Percentiles rank a stretch among this genome's conserved stretches.
These are phyloP conservation scores for Russula foetens DNA, from an alignment of 768 basidiomycete species.

Conservation along the genomic window DNA sequence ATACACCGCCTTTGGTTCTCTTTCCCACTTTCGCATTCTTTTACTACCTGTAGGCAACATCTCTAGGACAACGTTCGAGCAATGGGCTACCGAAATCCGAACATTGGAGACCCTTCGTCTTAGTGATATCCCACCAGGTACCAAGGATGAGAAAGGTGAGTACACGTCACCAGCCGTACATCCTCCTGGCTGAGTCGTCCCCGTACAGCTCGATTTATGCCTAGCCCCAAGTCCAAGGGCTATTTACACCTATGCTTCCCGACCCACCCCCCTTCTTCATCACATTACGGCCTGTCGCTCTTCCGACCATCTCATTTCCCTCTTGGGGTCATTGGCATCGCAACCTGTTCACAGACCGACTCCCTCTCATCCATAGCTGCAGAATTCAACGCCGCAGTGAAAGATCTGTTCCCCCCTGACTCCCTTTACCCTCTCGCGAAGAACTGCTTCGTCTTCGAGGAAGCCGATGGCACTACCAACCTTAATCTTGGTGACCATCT, in stretches of 20 bases:
- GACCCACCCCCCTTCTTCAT: slow-evolving; percentile 62
- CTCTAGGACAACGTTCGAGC: slow-evolving; percentile 56
- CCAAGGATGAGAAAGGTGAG: slow-evolving; percentile 69
- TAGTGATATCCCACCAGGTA: slow-evolving; percentile 75
- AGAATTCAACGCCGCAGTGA: slow-evolving; percentile 58
- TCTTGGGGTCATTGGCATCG: slow-evolving; percentile 82
- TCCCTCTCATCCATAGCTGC: slow-evolving; percentile 44
- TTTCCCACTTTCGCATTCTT: slow-evolving; percentile 80
- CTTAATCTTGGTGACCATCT: slow-evolving; percentile 48
- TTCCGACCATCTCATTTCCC: slow-evolving; percentile 77
- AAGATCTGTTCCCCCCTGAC: slow-evolving; percentile 57
- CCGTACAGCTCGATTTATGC: slow-evolving; percentile 70
- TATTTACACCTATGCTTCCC: slow-evolving; percentile 74
- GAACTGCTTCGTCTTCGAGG: slow-evolving; percentile 83
- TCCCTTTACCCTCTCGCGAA: slow-evolving; percentile 71
- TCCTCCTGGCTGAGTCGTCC: not conserved
- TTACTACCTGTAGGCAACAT: slow-evolving; percentile 82
- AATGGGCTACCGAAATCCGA: slow-evolving; percentile 65
- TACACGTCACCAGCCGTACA: not conserved
- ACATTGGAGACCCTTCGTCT: slow-evolving; percentile 67
- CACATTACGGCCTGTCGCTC: slow-evolving; percentile 60
- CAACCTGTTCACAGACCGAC: slow-evolving; percentile 53
- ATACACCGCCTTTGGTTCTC: slow-evolving; percentile 64
- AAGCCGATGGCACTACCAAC: slow-evolving; percentile 46
- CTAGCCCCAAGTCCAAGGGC: slow-evolving; percentile 65